Base-by-base conservation (phyloP, 352 stramenopile species). In the Globisporangium rhizosaccharum region DNA sequence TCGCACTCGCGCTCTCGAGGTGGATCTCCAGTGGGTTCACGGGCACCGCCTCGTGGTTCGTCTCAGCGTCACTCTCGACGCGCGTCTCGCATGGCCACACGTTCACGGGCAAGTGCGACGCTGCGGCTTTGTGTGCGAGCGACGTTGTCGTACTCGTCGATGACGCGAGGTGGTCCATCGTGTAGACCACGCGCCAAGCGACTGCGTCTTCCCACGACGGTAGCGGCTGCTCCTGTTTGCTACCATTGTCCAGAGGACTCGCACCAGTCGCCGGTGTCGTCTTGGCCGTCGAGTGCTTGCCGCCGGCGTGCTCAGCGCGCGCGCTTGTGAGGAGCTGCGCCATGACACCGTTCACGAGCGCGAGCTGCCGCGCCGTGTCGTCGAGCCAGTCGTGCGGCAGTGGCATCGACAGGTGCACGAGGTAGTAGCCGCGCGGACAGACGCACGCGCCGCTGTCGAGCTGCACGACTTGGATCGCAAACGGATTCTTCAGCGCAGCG, bases 401-500 rank as follows among this genome's bases (percentile, higher is more conserved):
- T 3, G 71, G 56, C 68, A 79, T 91, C 10, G 79, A 82, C 8
- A 94, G 57, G 23, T 93, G 84, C 30, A 92, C 68, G 0, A 90
- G 55, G 39, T 75, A 90, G 12, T 70, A 72, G 15, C 70, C 79
- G 11, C 72, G 71, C 3, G 82, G 82, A 62, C 80, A 90, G 42
- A 81, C 82, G 50, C 79, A 85, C 6, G 72, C 73, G n/a, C 76
- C 70, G 2, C 57, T 65, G 55, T 95, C 85, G 2, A 91, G 72
- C 55, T 93, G 82, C 18, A 95, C 57, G 39, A 88, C 67, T 45
- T 92, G 82, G 41, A 95, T 65, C 9, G 79, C 80, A 52, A 79
- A 80, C 11, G 70, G 68, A 56, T 92, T 92, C 41, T 72, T 11
- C 9, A 88, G 71, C 28, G 69, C 63, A 2, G 39, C 51, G 51